Base-by-base conservation (phyloP, 768 basidiomycete species). In the Lepiota venenata region DNA sequence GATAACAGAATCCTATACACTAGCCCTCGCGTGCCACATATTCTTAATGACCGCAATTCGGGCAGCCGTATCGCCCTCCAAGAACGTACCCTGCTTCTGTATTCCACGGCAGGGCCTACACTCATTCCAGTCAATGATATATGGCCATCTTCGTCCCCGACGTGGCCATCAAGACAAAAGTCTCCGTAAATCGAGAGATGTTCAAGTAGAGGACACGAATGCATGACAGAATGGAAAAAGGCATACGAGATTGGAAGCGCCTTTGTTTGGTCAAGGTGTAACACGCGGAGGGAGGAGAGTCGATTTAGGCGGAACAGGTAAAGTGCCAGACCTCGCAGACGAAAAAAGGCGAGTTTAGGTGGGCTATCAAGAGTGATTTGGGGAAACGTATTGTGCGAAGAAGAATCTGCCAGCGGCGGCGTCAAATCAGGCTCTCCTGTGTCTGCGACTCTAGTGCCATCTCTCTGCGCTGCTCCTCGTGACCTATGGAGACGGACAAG, bases 131-230 rank as follows among this genome's bases (percentile, higher is more conserved):
- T 25, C 35, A 15, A 43, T 29, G 8, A 18, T 49, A 15, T 10
- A 16, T 18, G 16, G 3, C 11, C n/a, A 35, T 12, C 32, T 8
- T 18, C 32, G 27, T 12, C 35, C 9, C 37, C 38, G 16, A 35
- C 14, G 21, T 9, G 22, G 6, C 10, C 43, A 38, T 10, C 38
- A 16, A 1, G 25, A 18, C 11, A 21, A 14, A 78, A 68, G 35
- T 79, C 72, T 14, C 78, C 79, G 40, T 73, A 69, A 11, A 80
- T 56, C 21, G 77, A 79, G 21, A 81, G 67, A 59, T 78, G 61
- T 11, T 64, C 59, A 9, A 81, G 66, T 27, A 42, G 42, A 1
- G 66, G 64, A 4, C 72, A 66, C 0, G 67, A 56, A 3, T 67
- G 69, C n/a, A 77, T n/a, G n/a, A 77, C 57, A 4, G 58, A 56